Base-by-base conservation (phyloP, 2,329 filamentous ascomycete genomes). In the Ilyonectria robusta region DNA sequence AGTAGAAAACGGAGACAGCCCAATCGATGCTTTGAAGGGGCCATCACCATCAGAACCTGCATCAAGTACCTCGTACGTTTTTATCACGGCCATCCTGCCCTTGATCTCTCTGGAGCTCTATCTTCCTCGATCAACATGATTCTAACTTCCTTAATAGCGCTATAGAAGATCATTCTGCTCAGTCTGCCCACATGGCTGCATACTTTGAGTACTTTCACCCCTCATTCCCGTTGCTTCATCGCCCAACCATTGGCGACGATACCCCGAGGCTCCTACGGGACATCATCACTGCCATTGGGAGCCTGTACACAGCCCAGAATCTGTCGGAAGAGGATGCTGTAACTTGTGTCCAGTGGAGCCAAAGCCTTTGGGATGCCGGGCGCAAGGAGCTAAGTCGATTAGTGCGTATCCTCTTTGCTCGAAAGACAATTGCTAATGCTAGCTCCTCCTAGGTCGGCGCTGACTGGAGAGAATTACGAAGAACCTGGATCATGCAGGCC, bases 401-500 rank as follows among this genome's bases (percentile, higher is more conserved):
- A 21, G 61, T 67, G 21, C 9, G 54, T 31, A 11, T 8, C 26
- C 19, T 23, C 7, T 11, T 2, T 23, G 2, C 23, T 23, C 23
- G 2, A 23, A 23, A 8, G 15, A 17, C 4, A 33, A 10, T 23
- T n/a, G 26, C 33, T 63, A 5, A 46, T 13, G 6, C 29, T 42
- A 9, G 31, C 15, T 21, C n/a, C n/a, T 10, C 40, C 8, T 40
- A 78, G 76, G 68, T 78, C 3, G 64, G 68, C 19, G 57, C 59
- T 2, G 66, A 77, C 51, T 71, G 65, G 53, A 74, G 59, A 59
- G 71, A 72, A 17, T 61, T 77, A n/a, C 70, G 70, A 40, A 67
- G 69, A 6, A 68, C 70, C 11, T 76, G 73, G 75, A 65, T 71
- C n/a, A 73, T 78, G 53, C 77, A 79, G 61, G 66, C 73, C 5